Conservation (phyloP, 73 alveolate species). For the Stentor roeselii region DNA sequence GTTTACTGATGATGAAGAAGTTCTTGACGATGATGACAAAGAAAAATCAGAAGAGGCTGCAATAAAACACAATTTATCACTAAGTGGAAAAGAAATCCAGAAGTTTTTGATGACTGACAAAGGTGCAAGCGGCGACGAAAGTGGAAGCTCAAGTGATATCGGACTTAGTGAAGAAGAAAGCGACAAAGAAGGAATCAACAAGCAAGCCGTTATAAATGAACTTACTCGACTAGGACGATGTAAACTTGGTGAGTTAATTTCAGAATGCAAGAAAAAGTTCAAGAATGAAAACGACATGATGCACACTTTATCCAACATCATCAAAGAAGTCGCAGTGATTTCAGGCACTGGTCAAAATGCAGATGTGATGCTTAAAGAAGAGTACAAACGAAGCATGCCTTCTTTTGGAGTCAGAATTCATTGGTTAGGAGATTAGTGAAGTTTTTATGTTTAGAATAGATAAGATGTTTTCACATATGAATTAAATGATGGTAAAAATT, state of each 20-base stretch:
- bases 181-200: neutral
- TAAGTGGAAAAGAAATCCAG: conserved; percentile 7
- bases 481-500: too few relatives aligned
- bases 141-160: neutral
- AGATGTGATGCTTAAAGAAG: conserved; percentile 15
- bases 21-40: neutral
- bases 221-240: conserved; percentile 5
- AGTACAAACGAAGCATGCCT: conserved; percentile 7
- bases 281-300: neutral
- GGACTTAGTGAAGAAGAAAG: conserved; percentile 5
- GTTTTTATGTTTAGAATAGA: too few relatives aligned
- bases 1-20: conserved; percentile 21
- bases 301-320: neutral
- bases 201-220: conserved; percentile 8
- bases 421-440: too few relatives aligned
- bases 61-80: neutral
- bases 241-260: neutral
- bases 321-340: conserved; percentile 6
- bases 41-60: conserved; percentile 22
- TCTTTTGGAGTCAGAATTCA: neutral
- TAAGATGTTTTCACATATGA: too few relatives aligned
- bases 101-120: neutral
- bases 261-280: conserved; percentile 16
- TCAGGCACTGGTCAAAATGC: conserved; percentile 27
- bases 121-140: neutral